Conservation (phyloP, 2,329 filamentous ascomycete species). For the Colletotrichum sp. region DNA sequence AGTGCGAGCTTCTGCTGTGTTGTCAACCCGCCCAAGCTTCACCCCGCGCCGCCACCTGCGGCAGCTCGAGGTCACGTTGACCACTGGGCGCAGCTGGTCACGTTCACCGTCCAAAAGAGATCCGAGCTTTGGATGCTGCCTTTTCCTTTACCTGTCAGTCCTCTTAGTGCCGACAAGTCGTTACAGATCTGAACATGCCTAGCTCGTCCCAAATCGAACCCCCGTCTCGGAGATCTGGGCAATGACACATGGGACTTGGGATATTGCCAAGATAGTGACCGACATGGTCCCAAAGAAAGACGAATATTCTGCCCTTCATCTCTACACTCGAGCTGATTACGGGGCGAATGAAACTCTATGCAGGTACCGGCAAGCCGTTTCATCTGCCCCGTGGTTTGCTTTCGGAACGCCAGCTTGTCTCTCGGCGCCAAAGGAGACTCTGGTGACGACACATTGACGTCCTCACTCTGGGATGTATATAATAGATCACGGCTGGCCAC, state of each 20-base stretch:
- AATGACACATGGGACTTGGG: not conserved
- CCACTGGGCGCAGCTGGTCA: conserved; percentile 9
- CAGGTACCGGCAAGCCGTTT: not conserved
- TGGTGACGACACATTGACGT: not conserved
- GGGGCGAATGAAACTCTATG: not conserved
- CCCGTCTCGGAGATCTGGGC: not conserved
- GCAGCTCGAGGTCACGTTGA: conserved; percentile 11
- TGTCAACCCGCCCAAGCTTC: not conserved
- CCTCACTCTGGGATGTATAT: not conserved
- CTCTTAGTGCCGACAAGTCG: not conserved
- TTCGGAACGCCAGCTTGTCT: not conserved
- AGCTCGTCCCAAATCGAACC: not conserved
- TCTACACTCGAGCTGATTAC: not conserved
- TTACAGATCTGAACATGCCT: not conserved
- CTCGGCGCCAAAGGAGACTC: not conserved
- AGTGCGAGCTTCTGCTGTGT: not conserved
- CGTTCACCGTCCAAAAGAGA: not conserved
- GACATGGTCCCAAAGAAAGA: not conserved
- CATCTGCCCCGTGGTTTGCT: not conserved
- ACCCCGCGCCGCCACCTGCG: not conserved
- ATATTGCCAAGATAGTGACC: not conserved
- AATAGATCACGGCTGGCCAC: not conserved
- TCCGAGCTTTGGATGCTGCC: not conserved
- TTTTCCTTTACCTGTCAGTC: not conserved
- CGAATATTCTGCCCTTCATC: not conserved